phyloP scores from a whole-genome alignment of 805 yeast genomes.

The Kodamaea sagamina region DNA sequence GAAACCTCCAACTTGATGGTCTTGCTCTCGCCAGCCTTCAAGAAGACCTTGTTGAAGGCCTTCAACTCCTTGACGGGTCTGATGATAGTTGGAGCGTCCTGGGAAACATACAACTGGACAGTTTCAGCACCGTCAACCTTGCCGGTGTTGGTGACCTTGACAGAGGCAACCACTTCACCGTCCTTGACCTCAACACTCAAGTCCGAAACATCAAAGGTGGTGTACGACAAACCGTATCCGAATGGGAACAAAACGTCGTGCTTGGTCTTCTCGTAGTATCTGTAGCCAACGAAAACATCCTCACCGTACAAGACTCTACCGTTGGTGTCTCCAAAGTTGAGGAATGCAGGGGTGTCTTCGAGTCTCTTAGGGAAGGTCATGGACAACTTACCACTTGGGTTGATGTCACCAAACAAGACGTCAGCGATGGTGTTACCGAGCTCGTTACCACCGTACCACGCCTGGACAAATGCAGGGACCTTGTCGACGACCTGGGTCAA shows the following conservation, averaged over 20 bases:
- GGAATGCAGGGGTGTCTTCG: slow-evolving; percentile 58
- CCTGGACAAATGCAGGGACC: slow-evolving; percentile 50
- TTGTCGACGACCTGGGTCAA: slow-evolving; percentile 44
- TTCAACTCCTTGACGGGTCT: slow-evolving; percentile 64
- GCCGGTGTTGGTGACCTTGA: slow-evolving; percentile 52
- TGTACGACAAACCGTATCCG: slow-evolving; percentile 64
- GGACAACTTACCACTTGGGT: slow-evolving; percentile 62
- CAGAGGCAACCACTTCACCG: slow-evolving; percentile 32
- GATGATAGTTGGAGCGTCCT: slow-evolving; percentile 37
- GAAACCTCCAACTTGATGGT: slow-evolving; percentile 39
- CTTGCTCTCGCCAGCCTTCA: slow-evolving; percentile 47
- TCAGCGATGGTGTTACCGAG: slow-evolving; percentile 63
- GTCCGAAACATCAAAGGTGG: slow-evolving; percentile 46
- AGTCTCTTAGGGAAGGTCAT: slow-evolving; percentile 53
- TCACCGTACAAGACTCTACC: slow-evolving; percentile 64
- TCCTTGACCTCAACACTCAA: slow-evolving; percentile 32
- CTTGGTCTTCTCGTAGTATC: slow-evolving; percentile 56
- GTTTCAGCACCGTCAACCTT: slow-evolving; percentile 52
- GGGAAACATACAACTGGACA: slow-evolving; percentile 54
- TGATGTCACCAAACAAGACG: slow-evolving; percentile 59
- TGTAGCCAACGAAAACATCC: slow-evolving; percentile 65
- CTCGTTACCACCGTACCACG: slow-evolving; percentile 62
- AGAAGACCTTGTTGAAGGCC: slow-evolving; percentile 52
- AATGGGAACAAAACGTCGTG: slow-evolving; percentile 57
- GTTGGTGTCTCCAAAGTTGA: slow-evolving; percentile 51